phyloP scores from a whole-genome alignment of 169 alveolate genomes.

The Babesia ovata region DNA sequence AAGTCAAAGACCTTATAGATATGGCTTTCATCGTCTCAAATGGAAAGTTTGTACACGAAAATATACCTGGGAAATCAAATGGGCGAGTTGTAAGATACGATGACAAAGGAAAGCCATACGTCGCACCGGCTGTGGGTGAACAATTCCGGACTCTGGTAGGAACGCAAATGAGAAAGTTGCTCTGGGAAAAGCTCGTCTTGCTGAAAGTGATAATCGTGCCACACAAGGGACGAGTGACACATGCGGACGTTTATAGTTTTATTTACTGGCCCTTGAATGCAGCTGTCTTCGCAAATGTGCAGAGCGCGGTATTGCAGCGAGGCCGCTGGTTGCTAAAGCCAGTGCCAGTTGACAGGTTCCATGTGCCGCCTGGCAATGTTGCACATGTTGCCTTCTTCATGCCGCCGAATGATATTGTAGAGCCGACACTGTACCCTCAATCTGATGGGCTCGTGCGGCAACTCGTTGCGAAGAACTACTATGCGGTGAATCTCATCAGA shows the following conservation, averaged over 20 bases:
- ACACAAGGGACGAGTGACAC: not conserved
- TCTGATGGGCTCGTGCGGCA: not conserved
- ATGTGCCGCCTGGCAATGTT: not conserved
- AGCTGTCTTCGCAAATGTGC: constrained; percentile 3
- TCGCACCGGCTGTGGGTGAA: constrained; percentile 2
- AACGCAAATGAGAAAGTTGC: not conserved
- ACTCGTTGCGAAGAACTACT: not conserved
- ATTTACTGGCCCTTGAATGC: not conserved
- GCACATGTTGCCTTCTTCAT: not conserved
- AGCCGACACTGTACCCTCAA: not conserved
- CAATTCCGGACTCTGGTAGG: not conserved
- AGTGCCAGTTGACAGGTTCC: not conserved
- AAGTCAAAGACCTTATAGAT: not conserved
- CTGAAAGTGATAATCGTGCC: constrained; percentile 8
- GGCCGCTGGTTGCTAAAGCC: not conserved
- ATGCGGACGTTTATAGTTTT: constrained; percentile 11
- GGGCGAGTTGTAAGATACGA: not conserved
- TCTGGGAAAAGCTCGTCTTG: not conserved
- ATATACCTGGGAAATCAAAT: not conserved
- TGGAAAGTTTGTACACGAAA: not conserved
- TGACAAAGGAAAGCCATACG: not conserved
- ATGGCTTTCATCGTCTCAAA: not conserved
- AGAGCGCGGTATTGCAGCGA: not conserved
- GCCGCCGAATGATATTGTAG: not conserved
- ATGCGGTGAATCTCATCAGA: not conserved